Evolutionary conservation across 1,139 yeast species (phyloP).

Genomic region (Yamadazyma kanchanaburiensis): DNA sequence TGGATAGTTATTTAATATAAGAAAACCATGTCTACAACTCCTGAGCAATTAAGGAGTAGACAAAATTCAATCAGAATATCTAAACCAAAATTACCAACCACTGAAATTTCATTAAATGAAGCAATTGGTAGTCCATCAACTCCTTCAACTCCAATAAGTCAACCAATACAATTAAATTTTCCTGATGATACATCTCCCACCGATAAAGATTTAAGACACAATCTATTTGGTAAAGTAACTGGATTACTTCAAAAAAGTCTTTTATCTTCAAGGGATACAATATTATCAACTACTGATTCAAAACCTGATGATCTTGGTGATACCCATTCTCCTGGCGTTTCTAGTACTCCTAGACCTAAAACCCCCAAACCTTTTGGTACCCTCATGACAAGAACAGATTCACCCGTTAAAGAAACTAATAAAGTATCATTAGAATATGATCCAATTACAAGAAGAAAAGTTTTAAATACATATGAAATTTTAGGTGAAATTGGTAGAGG

Average conservation of each 20-base stretch:
- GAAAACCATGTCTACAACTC: constrained; percentile 5
- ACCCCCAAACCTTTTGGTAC: constrained; percentile 2
- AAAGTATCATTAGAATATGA: constrained; percentile 82
- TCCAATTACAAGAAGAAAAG: constrained; percentile 80
- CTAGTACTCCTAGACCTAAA: background rate
- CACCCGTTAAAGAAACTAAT: constrained; percentile 75
- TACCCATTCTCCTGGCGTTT: no score
- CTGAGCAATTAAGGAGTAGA: constrained; percentile 8
- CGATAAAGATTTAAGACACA: constrained; percentile 18
- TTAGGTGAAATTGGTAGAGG: constrained; percentile 88
- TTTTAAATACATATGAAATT: constrained; percentile 87
- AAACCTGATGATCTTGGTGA: no score
- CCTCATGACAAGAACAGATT: constrained; percentile 10
- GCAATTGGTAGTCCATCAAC: background rate
- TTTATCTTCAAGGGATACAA: constrained; percentile 10
- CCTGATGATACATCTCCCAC: background rate
- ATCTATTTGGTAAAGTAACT: constrained; percentile 30
- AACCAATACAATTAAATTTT: background rate
- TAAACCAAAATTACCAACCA: constrained; percentile 10
- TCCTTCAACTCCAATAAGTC: background rate
- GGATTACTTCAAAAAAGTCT: constrained; percentile 26
- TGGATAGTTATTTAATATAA: background rate
- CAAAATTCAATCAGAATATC: constrained; percentile 10
- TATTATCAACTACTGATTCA: constrained; percentile 8
- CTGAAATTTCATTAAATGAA: constrained; percentile 10